These are phyloP conservation scores for Aspergillus incahuasiensis DNA, from an alignment of 495 filamentous ascomycete species.

Conservation along the genomic window DNA sequence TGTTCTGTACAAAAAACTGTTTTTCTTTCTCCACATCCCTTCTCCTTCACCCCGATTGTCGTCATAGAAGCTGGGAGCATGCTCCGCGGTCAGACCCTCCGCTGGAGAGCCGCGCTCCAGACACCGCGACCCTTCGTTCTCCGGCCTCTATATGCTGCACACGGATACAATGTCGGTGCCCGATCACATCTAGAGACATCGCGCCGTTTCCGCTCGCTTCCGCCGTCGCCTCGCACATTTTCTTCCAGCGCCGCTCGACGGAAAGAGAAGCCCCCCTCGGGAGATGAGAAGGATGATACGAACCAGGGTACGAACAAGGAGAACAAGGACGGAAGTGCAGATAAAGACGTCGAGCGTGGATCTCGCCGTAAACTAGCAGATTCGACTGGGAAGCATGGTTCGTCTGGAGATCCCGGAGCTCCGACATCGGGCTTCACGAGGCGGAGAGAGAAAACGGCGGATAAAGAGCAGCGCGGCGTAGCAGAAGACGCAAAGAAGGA, in stretches of 20 bases:
- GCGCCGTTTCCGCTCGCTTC: constrained; percentile 27
- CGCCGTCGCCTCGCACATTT: constrained; percentile 35
- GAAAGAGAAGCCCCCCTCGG: constrained; percentile 42
- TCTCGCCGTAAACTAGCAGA: constrained; percentile 36
- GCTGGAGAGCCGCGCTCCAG: constrained; percentile 53
- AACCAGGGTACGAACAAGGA: constrained; percentile 32
- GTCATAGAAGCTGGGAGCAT: constrained; percentile 35
- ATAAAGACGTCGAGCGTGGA: constrained; percentile 33
- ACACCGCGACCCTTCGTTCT: constrained; percentile 36
- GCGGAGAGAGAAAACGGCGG: constrained; percentile 36
- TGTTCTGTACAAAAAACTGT: constrained; percentile 10
- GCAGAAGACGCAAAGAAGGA: constrained; percentile 43
- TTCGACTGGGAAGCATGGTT: constrained; percentile 27
- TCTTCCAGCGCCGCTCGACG: constrained; percentile 37
- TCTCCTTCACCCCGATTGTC: background rate
- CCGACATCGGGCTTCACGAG: constrained; percentile 29
- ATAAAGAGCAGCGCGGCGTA: constrained; percentile 37
- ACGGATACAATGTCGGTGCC: constrained; percentile 38
- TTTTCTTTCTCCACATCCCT: background rate
- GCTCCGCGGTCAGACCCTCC: constrained; percentile 51
- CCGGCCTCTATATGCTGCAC: constrained; percentile 28
- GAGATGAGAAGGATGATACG: constrained; percentile 34
- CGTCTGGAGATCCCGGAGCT: constrained; percentile 26
- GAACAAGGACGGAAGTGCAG: constrained; percentile 28
- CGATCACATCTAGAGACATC: constrained; percentile 28